Evolutionary conservation across 1,284 basidiomycete genomes (phyloP).

Genomic region (Phellopilus nigrolimitatus): DNA sequence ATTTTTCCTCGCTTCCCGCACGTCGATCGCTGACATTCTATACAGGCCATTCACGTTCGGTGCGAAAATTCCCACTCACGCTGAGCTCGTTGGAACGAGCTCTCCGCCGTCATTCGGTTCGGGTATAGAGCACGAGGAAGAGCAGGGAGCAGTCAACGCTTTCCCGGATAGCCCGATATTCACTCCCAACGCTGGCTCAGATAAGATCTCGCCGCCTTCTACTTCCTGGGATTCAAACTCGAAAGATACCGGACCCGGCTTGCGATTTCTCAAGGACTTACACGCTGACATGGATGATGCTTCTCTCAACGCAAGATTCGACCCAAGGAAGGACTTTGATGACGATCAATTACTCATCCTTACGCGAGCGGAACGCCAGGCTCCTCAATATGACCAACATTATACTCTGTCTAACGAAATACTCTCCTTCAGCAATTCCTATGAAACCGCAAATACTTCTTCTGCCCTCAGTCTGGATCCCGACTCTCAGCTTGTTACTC

Average conservation of each 20-base stretch:
- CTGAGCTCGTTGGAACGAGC: conserved; percentile 35
- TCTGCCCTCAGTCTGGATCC: conserved; percentile 3
- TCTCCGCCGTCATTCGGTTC: background rate
- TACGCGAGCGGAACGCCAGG: conserved; percentile 6
- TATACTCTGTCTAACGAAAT: background rate
- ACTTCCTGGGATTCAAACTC: background rate
- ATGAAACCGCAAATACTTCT: conserved; percentile 1
- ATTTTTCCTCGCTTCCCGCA: background rate
- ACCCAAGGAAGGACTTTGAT: conserved; percentile 2
- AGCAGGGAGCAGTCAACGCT: background rate
- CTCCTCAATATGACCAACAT: background rate
- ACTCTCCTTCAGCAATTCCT: background rate
- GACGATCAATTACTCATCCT: conserved; percentile 8
- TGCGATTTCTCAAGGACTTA: conserved; percentile 2
- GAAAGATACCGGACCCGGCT: background rate
- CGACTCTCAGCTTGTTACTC: background rate
- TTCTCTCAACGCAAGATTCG: background rate
- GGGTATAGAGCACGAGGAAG: background rate
- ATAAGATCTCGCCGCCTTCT: background rate
- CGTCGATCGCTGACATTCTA: conserved; percentile 10
- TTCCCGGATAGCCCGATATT: background rate
- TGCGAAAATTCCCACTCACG: conserved; percentile 41
- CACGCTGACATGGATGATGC: conserved; percentile 3
- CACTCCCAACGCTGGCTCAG: background rate
- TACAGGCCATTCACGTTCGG: conserved; percentile 41